Percentiles rank a stretch among this genome's conserved stretches.
Evolutionary conservation across 192 early-diverging fungal species (phyloP).

Genomic region (Coemansia sp.): DNA sequence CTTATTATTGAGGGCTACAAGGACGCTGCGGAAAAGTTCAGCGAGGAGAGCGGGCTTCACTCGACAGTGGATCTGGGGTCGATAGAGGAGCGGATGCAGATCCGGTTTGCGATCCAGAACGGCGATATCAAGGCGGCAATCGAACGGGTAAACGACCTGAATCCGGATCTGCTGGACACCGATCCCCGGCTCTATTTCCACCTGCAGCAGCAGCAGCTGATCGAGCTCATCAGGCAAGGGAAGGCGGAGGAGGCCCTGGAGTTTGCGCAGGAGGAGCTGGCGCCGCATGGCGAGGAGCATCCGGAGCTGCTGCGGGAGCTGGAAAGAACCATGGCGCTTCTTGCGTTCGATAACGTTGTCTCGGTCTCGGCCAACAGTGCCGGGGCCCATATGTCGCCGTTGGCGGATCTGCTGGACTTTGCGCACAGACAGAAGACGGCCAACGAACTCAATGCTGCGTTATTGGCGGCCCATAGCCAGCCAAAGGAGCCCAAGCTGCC

Average conservation of each 20-base stretch:
- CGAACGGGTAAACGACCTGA: slow-evolving; percentile 96
- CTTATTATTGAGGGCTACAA: slow-evolving; percentile 98
- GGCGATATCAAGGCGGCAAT: slow-evolving; percentile 94
- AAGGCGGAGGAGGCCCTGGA: slow-evolving; percentile 80
- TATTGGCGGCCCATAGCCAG: slow-evolving; percentile 87
- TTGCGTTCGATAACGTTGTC: slow-evolving; percentile 82
- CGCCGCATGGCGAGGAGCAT: slow-evolving; percentile 94
- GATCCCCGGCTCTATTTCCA: slow-evolving; percentile 95
- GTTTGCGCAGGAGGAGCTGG: slow-evolving; percentile 97
- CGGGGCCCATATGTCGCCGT: slow-evolving; percentile 53
- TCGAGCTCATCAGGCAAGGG: slow-evolving; percentile 90
- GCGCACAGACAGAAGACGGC: slow-evolving; percentile 91
- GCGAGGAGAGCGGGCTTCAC: slow-evolving; percentile 78
- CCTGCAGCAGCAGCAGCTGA: slow-evolving; percentile 94
- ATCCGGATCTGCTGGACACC: slow-evolving; percentile 96
- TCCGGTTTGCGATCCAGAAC: slow-evolving; percentile 86
- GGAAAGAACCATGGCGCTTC: slow-evolving; percentile 93
- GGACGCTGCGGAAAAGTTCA: slow-evolving; percentile 97
- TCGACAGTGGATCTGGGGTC: slow-evolving; percentile 81
- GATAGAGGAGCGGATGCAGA: slow-evolving; percentile 95
- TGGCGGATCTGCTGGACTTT: slow-evolving; percentile 85
- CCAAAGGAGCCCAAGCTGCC: slow-evolving; percentile 95
- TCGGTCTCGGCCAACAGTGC: background rate
- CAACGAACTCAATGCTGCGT: slow-evolving; percentile 90
- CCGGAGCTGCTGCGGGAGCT: slow-evolving; percentile 95